These are phyloP conservation scores for Yamadazyma endophytica DNA, from an alignment of 805 yeast species.

Conservation along the genomic window DNA sequence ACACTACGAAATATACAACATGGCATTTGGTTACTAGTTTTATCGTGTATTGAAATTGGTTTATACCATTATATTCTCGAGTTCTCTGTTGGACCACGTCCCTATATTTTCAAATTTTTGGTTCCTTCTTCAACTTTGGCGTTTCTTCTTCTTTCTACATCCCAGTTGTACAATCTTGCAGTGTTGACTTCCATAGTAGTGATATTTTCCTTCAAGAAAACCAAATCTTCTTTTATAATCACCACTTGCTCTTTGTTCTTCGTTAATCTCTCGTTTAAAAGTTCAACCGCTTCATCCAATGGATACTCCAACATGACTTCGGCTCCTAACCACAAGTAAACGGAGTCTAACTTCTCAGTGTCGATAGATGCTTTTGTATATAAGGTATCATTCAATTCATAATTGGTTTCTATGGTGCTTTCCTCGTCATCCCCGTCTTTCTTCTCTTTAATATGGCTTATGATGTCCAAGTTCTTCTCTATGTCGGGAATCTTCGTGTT, in stretches of 20 bases:
- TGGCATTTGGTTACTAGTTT: too few species aligned
- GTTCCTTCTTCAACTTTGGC: conserved; percentile 13
- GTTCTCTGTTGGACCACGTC: too few species aligned
- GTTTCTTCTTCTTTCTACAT: conserved; percentile 64
- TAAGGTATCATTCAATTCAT: conserved; percentile 89
- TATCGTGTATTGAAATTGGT: too few species aligned
- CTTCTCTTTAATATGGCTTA: conserved; percentile 52
- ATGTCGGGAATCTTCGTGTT: conserved; percentile 86
- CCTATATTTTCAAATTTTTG: conserved; percentile 12
- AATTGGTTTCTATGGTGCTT: conserved; percentile 58
- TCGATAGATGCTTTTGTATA: conserved; percentile 77
- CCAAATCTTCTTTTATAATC: conserved; percentile 77
- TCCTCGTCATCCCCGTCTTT: conserved; percentile 27
- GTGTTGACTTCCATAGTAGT: conserved; percentile 98
- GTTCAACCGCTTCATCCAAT: conserved; percentile 74
- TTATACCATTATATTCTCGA: too few species aligned
- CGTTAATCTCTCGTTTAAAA: conserved; percentile 58
- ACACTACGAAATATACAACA: too few species aligned
- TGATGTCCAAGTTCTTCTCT: conserved; percentile 74
- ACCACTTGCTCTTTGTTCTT: conserved; percentile 57
- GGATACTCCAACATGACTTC: conserved; percentile 96
- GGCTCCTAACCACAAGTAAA: conserved; percentile 95
- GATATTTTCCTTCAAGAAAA: conserved; percentile 79
- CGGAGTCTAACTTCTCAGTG: conserved; percentile 51
- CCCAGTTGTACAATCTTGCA: conserved; percentile 88